These are phyloP conservation scores for Stachybotrys echinatus DNA, from an alignment of 2,329 filamentous ascomycete genomes.

Conservation along the genomic window DNA sequence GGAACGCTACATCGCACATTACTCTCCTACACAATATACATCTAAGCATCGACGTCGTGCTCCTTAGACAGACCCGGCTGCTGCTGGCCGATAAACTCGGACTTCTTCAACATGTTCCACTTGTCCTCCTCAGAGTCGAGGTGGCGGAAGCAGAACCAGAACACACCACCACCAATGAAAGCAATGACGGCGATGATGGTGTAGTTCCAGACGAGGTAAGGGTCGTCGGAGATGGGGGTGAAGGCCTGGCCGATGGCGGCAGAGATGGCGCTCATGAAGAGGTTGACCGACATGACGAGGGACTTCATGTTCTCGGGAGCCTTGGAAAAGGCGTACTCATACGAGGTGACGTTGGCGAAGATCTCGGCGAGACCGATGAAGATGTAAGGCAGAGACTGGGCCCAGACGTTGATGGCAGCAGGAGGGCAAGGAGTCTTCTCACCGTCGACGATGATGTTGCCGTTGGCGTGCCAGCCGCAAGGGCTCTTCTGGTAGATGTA, in stretches of 20 bases:
- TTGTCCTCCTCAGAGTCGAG: slow-evolving; percentile 64
- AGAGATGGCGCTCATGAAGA: slow-evolving; percentile 67
- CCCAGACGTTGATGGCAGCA: slow-evolving; percentile 62
- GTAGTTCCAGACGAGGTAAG: slow-evolving; percentile 70
- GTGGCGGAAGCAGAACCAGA: slow-evolving; percentile 64
- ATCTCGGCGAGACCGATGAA: slow-evolving; percentile 48
- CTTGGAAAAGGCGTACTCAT: slow-evolving; percentile 75
- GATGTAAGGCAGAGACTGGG: slow-evolving; percentile 46
- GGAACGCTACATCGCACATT: no score
- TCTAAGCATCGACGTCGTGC: not conserved
- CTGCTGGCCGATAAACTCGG: slow-evolving; percentile 33
- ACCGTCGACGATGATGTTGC: slow-evolving; percentile 10
- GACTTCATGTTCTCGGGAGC: slow-evolving; percentile 77
- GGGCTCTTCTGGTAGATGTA: slow-evolving; percentile 59
- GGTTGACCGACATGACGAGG: slow-evolving; percentile 63
- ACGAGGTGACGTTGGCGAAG: slow-evolving; percentile 52
- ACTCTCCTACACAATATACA: no score
- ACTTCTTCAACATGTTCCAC: slow-evolving; percentile 55
- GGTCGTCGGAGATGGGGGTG: slow-evolving; percentile 55
- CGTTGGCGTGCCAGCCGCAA: slow-evolving; percentile 52
- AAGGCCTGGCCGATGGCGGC: slow-evolving; percentile 67
- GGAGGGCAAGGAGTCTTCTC: slow-evolving; percentile 41
- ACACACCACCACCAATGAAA: slow-evolving; percentile 54
- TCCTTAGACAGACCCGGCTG: slow-evolving; percentile 27
- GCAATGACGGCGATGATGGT: slow-evolving; percentile 56